Evolutionary conservation across 1,139 yeast genomes (phyloP), one percentile per base, ranked within the genome.

Genomic region (Saccharomycopsis phalli): DNA sequence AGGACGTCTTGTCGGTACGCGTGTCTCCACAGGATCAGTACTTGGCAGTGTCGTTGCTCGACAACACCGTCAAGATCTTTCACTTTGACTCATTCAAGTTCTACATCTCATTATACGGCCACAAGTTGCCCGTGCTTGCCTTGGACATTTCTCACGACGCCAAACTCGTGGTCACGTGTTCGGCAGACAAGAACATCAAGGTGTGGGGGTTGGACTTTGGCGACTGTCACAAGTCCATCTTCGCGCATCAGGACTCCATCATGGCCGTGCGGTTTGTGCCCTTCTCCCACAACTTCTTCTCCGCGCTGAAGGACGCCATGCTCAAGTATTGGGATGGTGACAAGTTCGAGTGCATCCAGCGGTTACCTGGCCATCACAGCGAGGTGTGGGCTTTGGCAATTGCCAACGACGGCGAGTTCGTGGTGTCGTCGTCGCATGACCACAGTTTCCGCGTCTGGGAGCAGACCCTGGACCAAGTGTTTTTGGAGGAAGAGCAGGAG

Each of bases 121-220:
- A 91, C 61, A 93, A 88, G 58, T 70, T 93, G 47, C 98, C 99
- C 0, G 95, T 86, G 2, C 65, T 86, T 43, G 77, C 94, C 2
- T 76, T 93, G 52, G 98, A 91, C 58, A 87, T 91, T 31, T 82
- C 97, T 1, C 68, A 62, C 50, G 99, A 91, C 58, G 79, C 91
- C 31, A 91, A 91, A 58, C 61, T 91, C 51, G 71, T 91, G 42
- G 78, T 88, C 41, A 84, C 97, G 0, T 83, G 95, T 4, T 86
- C 96, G 1, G 98, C 98, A 0, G 99, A 91, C 62, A 91, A 91
- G 60, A 91, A 91, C 60, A 84, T 91, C 56, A 87, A 93, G 60
- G 81, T 91, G 45, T 91, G 99, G 99, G 99, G 99, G 37, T 66
- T 93, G 47, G 98, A 91, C 59, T 91, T 91, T 59, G 99, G 99